Evolutionary conservation across 306 rosid species (phyloP), one percentile per base, ranked within the genome.

Genomic region (Vigna hirtella): DNA sequence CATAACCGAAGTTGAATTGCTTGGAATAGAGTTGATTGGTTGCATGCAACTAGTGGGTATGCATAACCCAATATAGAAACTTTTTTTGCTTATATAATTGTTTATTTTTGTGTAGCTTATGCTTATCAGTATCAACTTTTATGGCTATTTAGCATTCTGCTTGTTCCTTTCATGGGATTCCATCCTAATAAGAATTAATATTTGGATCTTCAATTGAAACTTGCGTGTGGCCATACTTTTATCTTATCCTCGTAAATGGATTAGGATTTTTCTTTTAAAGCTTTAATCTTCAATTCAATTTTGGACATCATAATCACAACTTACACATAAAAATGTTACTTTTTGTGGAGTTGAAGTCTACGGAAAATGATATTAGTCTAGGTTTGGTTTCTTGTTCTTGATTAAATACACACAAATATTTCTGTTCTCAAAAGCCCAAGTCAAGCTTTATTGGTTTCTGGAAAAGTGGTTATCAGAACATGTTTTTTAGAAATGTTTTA

Each of bases 151-250:
- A 15, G 50, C 76, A 57, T 64, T 70, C 24, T 51, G 79, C 58
- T 49, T 82, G 83, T 82, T 79, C 56, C 80, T 82, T 87, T 74
- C 78, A 67, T 42, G 52, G 55, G 84, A 81, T 83, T 82, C 52
- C 68, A 74, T 79, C 78, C 73, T 59, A 83, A 79, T 63, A 55
- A 34, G 69, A 74, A 63, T 53, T 74, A n/a, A 78, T 81, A 81
- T 78, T 85, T 73, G 81, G 88, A 81, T 85, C 75, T 77, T 78
- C 61, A 20, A 45, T 72, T 66, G 70, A 72, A 63, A 74, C 55
- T 32, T 79, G 50, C 43, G 48, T 73, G 83, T 81, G 88, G 85
- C 18, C 55, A 66, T 47, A 76, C 20, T 73, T 72, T 82, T 53
- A 20, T 65, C 87, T 76, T 84, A 76, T 76, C 87, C 20, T 65